Conservation (phyloP, 1,284 basidiomycete species). For the Apiotrichum brassicae region DNA sequence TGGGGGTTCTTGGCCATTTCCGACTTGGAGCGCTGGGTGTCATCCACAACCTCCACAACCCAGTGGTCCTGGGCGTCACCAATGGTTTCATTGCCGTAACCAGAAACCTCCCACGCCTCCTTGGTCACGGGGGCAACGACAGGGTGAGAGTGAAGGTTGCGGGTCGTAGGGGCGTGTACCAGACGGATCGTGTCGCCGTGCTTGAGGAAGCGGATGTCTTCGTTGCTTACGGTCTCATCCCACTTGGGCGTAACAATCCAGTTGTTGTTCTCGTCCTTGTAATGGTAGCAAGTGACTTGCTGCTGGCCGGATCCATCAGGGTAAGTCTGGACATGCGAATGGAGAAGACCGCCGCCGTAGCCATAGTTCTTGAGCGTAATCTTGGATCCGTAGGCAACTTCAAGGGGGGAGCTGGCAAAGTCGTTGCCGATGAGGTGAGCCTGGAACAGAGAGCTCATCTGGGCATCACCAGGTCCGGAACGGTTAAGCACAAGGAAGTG, state of each 20-base stretch:
- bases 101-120: conserved; percentile 83
- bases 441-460: conserved; percentile 98
- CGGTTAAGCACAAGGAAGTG: conserved; percentile 93
- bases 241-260: conserved; percentile 77
- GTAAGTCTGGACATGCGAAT: conserved; percentile 92
- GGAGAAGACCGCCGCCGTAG: conserved; percentile 91
- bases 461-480: conserved; percentile 90
- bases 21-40: conserved; percentile 61
- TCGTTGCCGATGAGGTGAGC: conserved; percentile 94
- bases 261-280: conserved; percentile 97
- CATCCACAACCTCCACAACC: conserved; percentile 91
- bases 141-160: conserved; percentile 89
- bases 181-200: conserved; percentile 77
- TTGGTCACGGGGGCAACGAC: conserved; percentile 85
- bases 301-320: conserved; percentile 91
- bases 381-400: conserved; percentile 84
- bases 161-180: conserved; percentile 69
- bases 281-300: conserved; percentile 98
- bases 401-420: conserved; percentile 79
- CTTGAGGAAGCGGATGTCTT: conserved; percentile 62
- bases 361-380: conserved; percentile 96
- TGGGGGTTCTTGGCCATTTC: conserved; percentile 53
- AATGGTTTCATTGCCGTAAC: conserved; percentile 80
- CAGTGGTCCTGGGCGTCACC: conserved; percentile 89
- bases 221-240: conserved; percentile 59